Base-by-base conservation (phyloP, 768 basidiomycete species). In the Hygrocybe coccinea region DNA sequence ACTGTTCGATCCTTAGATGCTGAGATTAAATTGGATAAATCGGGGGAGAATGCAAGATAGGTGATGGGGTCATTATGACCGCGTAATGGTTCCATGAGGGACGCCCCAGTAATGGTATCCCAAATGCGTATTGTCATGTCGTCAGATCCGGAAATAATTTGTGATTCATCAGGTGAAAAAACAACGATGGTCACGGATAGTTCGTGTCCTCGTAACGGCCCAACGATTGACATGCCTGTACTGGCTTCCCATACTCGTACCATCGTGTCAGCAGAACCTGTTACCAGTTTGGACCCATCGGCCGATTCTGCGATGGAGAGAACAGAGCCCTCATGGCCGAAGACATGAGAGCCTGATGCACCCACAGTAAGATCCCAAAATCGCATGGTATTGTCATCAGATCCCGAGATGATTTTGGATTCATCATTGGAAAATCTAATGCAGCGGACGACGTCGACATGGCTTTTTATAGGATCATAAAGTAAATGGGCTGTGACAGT, bases 321-420 rank as follows among this genome's bases (percentile, higher is more conserved):
- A 9, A 8, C 4, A 25, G 45, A n/a, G 5, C 34, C 56, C 55
- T 57, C 55, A n/a, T 55, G 54, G 11, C 44, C 44, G 5, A 5
- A 9, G 11, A 17, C 8, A 45, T 7, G 10, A 45, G 8, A n/a
- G n/a, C n/a, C n/a, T 22, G 8, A 8, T 8, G 44, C 44, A 17
- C 45, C 45, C n/a, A 22, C 24, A 12, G 14, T 25, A n/a, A 17
- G 17, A 19, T 46, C 43, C 53, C 53, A 55, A 9, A 80, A 68
- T 12, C 74, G 72, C 17, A 81, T 65, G 11, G 78, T 79, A 59
- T 77, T 74, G 69, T 81, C 79, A 63, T 78, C 75, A 7, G 76
- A 76, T 0, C 77, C 79, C 5, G 77, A 79, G 5, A 79, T 67
- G 29, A 82, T 72, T 8, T 50, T 21, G 11, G 14, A 12, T 10